Percentiles rank a stretch among this genome's conserved stretches.
Evolutionary conservation across 2,329 filamentous ascomycete species (phyloP).

Genomic region (Penicillium janthinellum): DNA sequence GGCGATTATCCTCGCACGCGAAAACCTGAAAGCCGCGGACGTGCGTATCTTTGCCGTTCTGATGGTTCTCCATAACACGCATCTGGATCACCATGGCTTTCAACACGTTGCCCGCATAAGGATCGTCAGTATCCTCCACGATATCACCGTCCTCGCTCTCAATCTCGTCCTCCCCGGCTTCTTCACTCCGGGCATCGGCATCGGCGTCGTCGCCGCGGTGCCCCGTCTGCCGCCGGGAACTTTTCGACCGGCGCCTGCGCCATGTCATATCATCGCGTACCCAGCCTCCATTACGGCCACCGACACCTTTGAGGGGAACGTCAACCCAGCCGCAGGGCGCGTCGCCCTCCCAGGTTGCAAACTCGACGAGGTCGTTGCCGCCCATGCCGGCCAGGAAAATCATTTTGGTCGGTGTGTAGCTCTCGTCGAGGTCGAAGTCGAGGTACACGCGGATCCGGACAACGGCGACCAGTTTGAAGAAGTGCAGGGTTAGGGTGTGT

Average conservation of each 20-base stretch:
- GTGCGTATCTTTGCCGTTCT: slow-evolving; percentile 99
- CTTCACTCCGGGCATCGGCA: slow-evolving; percentile 11
- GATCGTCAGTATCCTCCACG: slow-evolving; percentile 33
- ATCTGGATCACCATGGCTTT: slow-evolving; percentile 89
- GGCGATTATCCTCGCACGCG: slow-evolving; percentile 49
- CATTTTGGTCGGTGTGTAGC: slow-evolving; percentile 94
- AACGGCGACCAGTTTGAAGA: slow-evolving; percentile 58
- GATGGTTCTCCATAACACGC: slow-evolving; percentile 91
- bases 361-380: slow-evolving; percentile 87
- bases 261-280: slow-evolving; percentile 25
- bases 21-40: slow-evolving; percentile 89
- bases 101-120: slow-evolving; percentile 69
- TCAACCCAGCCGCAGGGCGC: slow-evolving; percentile 89
- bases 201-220: slow-evolving; percentile 1
- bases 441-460: slow-evolving; percentile 61
- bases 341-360: slow-evolving; percentile 75
- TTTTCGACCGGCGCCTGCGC: slow-evolving; percentile 19
- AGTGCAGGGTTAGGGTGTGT: slow-evolving; percentile 64
- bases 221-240: slow-evolving; percentile 14
- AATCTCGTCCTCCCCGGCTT: slow-evolving; percentile 27
- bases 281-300: slow-evolving; percentile 44
- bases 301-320: slow-evolving; percentile 69
- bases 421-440: slow-evolving; percentile 91
- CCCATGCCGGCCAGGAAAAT: slow-evolving; percentile 86
- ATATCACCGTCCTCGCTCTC: slow-evolving; percentile 32